Base-by-base conservation (phyloP, 1,139 yeast genomes). In the Saccharomycopsis hybrid region DNA sequence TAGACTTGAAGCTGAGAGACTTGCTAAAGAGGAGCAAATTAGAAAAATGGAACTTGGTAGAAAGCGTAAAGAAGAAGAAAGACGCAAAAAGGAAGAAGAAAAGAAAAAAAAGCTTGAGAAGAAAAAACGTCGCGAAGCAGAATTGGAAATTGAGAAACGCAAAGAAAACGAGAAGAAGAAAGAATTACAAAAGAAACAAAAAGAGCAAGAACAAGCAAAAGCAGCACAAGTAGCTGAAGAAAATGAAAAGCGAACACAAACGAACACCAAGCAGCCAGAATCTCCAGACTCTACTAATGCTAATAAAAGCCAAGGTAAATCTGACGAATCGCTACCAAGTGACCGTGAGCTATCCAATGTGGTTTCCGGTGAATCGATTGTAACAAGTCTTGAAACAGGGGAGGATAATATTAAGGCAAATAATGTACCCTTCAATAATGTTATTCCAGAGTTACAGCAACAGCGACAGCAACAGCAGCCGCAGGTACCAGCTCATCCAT, bases 1-100 rank as follows among this genome's bases (percentile, higher is more conserved):
- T 41, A 70, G 72, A 57, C 72, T 72, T 1, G 85, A 78, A 54
- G 81, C 74, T 49, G 74, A 74, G 18, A 64, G 69, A 47, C 62
- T 70, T 51, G 73, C 71, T 54, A 75, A 74, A 54, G 80, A 78
- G 54, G 84, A 79, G 63, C 55, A 70, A 47, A 48, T 47, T 62
- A 54, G 71, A 64, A 59, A 64, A 64, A 49, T 63, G 49, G 69
- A 70, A 60, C 61, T 74, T 65, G 68, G 77, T 67, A 56, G 75
- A 67, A 59, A 61, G 64, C 64, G 61, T 62, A 67, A 66, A 67
- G 67, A 65, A 62, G 64, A 60, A 59, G 66, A 60, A 62, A 63
- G 65, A 59, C 59, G 58, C 39, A 65, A 62, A 51, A 63, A 60
- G 54, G 65, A 66, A 46, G 65, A 65, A 49, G 62, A 45, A 62